These are phyloP conservation scores for Ganoderma lucidum DNA, from an alignment of 1,284 basidiomycete species.

Conservation along the genomic window DNA sequence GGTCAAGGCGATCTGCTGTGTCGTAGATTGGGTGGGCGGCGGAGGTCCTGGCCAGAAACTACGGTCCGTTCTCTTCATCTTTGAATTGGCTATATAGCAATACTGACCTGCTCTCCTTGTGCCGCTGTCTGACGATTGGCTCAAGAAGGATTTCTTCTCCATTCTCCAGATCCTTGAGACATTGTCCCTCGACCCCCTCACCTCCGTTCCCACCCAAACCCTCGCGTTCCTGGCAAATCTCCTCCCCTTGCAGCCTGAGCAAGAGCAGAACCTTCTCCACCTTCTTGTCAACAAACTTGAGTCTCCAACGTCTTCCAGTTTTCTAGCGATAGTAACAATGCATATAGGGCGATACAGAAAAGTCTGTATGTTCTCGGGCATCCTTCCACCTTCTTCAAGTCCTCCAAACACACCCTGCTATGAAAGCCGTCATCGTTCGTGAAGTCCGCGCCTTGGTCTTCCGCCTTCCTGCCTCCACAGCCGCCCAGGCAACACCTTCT, in stretches of 20 bases:
- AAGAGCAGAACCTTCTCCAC: conserved; percentile 95
- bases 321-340: too few relatives aligned
- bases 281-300: conserved; percentile 94
- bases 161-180: conserved; percentile 92
- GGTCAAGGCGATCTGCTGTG: conserved; percentile 88
- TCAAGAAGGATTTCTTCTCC: conserved; percentile 97
- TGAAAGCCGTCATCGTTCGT: conserved; percentile 92
- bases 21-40: conserved; percentile 96
- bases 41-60: conserved; percentile 86
- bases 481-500: conserved; percentile 42
- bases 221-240: conserved; percentile 76
- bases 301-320: conserved; percentile 36
- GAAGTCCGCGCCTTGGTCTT: conserved; percentile 88
- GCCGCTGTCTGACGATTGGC: conserved; percentile 65
- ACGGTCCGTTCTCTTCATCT: conserved; percentile 57
- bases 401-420: conserved; percentile 90
- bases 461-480: conserved; percentile 55
- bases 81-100: background rate
- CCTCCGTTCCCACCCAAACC: conserved; percentile 80
- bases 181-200: conserved; percentile 87
- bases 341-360: conserved; percentile 86
- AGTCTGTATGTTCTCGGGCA: conserved; percentile 88
- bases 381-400: conserved; percentile 92
- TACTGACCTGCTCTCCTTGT: background rate
- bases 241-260: conserved; percentile 92